These are phyloP conservation scores for Metrosideros polymorpha DNA, from an alignment of 441 rosid genomes.

Conservation along the genomic window DNA sequence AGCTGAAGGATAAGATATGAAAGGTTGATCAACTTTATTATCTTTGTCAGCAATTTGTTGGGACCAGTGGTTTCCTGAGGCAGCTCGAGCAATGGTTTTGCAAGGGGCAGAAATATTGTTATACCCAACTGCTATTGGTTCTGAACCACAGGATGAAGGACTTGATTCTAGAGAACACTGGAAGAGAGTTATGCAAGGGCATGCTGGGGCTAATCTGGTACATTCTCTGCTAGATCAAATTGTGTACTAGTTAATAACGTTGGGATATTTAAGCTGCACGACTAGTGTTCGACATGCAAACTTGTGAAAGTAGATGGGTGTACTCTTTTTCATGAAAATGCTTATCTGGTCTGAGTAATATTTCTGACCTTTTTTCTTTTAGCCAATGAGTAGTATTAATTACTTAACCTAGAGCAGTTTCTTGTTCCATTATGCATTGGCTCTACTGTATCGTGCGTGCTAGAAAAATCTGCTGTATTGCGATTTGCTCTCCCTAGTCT, in stretches of 20 bases:
- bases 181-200: conserved; percentile 95
- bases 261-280: not conserved
- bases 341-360: not conserved
- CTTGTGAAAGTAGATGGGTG: not conserved
- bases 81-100: conserved; percentile 84
- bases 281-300: not conserved
- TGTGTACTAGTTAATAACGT: not conserved
- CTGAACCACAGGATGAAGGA: conserved; percentile 89
- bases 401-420: not conserved
- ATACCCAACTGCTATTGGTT: conserved; percentile 92
- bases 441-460: not conserved
- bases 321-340: not conserved
- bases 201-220: conserved; percentile 96
- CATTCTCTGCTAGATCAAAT: not conserved
- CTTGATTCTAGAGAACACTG: conserved; percentile 88
- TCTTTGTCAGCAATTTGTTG: conserved; percentile 69
- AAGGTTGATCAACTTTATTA: not conserved
- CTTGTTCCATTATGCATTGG: not conserved
- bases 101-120: conserved; percentile 83
- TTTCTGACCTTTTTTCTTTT: not conserved
- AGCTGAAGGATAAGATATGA: not conserved
- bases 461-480: not conserved
- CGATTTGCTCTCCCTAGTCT: not conserved
- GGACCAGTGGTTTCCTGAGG: conserved; percentile 97
- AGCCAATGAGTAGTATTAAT: not conserved